phyloP scores from a whole-genome alignment of 2,329 filamentous ascomycete genomes.

The Zasmidium angulare region DNA sequence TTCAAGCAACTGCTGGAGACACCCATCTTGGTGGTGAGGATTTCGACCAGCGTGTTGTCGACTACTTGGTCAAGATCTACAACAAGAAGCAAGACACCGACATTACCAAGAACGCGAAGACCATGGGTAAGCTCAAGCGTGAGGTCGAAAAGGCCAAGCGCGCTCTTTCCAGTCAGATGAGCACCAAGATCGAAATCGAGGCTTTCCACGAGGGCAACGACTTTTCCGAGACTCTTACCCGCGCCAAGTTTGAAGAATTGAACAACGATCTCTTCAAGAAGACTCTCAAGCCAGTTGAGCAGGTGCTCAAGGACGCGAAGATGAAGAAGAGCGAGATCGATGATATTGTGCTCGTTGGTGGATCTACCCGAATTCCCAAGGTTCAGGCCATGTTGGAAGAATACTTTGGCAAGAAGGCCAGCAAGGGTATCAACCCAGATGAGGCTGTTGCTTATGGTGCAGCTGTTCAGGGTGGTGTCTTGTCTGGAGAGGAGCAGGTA shows the following conservation, averaged over 20 bases:
- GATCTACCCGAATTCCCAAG: slow-evolving; percentile 99
- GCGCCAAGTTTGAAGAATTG: slow-evolving; percentile 98
- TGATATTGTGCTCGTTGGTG: slow-evolving; percentile 96
- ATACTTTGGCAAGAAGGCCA: slow-evolving; percentile 96
- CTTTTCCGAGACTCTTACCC: slow-evolving; percentile 96
- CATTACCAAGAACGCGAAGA: slow-evolving; percentile 90
- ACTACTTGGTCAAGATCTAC: slow-evolving; percentile 93
- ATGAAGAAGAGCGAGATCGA: slow-evolving; percentile 93
- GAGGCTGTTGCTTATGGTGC: slow-evolving; percentile 98
- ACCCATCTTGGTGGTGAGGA: slow-evolving; percentile 98
- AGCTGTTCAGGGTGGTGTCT: slow-evolving; percentile 92
- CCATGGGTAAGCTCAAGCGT: slow-evolving; percentile 99
- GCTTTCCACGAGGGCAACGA: slow-evolving; percentile 95
- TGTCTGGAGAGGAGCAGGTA: slow-evolving; percentile 75
- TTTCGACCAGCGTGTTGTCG: slow-evolving; percentile 97
- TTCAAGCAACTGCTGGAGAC: slow-evolving; percentile 98
- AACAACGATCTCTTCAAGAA: slow-evolving; percentile 99
- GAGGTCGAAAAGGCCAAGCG: slow-evolving; percentile 99
- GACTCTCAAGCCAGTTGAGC: slow-evolving; percentile 97
- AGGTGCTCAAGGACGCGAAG: slow-evolving; percentile 97
- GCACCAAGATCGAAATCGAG: slow-evolving; percentile 73
- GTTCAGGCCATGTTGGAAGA: slow-evolving; percentile 92
- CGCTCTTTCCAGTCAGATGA: slow-evolving; percentile 61
- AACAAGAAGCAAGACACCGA: slow-evolving; percentile 98
- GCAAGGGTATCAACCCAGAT: slow-evolving; percentile 99